Base-by-base conservation (phyloP, 306 rosid genomes). In the Casuarina cunninghamiana region DNA sequence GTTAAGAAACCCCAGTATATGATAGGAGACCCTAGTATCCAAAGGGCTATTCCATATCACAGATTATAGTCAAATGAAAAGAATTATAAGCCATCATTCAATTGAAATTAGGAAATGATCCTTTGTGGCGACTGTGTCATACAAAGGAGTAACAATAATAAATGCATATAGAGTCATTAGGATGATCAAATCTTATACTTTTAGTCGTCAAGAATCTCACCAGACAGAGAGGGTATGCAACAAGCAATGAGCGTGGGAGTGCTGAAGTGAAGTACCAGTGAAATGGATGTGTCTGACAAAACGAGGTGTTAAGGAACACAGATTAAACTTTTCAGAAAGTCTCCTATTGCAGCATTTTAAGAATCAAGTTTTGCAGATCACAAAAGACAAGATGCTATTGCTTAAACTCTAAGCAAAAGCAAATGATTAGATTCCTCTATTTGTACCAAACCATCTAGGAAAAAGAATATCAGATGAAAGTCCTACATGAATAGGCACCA, bases 241-340 rank as follows among this genome's bases (percentile, higher is more conserved):
- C 97, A 88, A 94, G 95, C 85, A 94, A 82, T 54, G 88, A 87
- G 58, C 96, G 96, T 57, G 98, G 98, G 44, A 94, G 96, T 6
- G 96, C 97, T 58, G 97, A 94, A 60, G 97, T 87, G 87, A 94
- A 94, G 79, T 94, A 94, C 98, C 98, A 94, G 80, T 94, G 91
- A 76, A 85, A 82, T 66, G 96, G 77, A 75, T 94, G 93, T 26
- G 89, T 94, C 98, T 94, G 75, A 87, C 68, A 83, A 79, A 72
- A 81, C 26, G 43, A 73, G 43, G 73, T 41, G 83, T 86, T 58
- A 85, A 92, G 89, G 91, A 86, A 82, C 49, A 77, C 63, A 82
- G 66, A 13, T 43, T 26, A 26, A 26, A 26, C 32, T 26, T 26
- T 26, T 26, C 32, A 26, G 32, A 26, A 26, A 15, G 50, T 55